Evolutionary conservation across 768 basidiomycete genomes (phyloP).

Genomic region (Pholiota molesta): DNA sequence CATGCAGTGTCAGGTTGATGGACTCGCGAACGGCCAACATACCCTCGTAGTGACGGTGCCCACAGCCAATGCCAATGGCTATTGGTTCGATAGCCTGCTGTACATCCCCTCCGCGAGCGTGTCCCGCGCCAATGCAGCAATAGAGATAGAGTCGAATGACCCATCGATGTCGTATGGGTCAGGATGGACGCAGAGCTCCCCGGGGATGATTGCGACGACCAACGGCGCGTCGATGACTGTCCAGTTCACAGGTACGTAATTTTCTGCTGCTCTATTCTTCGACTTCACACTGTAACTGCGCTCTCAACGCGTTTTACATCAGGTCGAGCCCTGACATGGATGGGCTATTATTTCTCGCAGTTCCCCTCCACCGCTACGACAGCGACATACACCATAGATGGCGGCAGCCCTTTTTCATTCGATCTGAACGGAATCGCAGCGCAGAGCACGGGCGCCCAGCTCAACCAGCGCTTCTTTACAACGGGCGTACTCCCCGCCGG

Average conservation of each 20-base stretch:
- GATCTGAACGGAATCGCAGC: not conserved
- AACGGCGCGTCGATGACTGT: not conserved
- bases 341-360: not conserved
- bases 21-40: constrained; percentile 1
- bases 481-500: not conserved
- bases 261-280: not conserved
- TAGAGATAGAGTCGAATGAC: not conserved
- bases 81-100: constrained; percentile 5
- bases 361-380: not conserved
- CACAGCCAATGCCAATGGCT: constrained; percentile 4
- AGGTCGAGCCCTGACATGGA: not conserved
- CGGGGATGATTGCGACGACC: not conserved
- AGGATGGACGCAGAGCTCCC: not conserved
- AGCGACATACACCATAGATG: not conserved
- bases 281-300: no score
- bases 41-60: constrained; percentile 5
- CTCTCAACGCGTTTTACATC: not conserved
- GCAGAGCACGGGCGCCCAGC: not conserved
- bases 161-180: not conserved
- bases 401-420: not conserved
- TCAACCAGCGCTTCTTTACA: not conserved
- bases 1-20: constrained; percentile 6
- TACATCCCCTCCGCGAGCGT: constrained; percentile 2
- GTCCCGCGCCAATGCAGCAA: not conserved
- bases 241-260: constrained; percentile 1